Percentiles rank a stretch among this genome's conserved stretches.
Conservation (phyloP, 805 yeast species). For the Candida caryicola region DNA sequence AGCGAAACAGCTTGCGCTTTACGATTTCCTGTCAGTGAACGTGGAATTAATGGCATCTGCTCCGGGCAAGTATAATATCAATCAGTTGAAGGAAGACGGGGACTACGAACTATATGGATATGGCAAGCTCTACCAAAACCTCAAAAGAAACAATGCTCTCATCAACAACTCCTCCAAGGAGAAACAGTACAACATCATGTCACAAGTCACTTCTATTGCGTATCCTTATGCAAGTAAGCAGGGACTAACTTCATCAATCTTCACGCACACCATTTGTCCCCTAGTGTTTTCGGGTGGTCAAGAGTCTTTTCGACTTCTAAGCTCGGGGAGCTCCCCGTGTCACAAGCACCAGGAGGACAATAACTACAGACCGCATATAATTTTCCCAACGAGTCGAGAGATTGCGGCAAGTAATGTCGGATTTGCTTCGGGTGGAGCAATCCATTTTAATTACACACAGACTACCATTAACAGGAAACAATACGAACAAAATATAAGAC, state of each 20-base stretch:
- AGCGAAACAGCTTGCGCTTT: conserved; percentile 24
- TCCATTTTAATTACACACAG: conserved; percentile 42
- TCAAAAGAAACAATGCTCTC: conserved; percentile 33
- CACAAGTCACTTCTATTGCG: conserved; percentile 51
- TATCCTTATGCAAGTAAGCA: conserved; percentile 34
- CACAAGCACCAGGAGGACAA: conserved; percentile 19
- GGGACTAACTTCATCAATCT: conserved; percentile 35
- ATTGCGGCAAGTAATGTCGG: conserved; percentile 44
- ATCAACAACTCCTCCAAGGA: conserved; percentile 10
- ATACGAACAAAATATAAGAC: conserved; percentile 37
- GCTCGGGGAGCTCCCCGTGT: conserved; percentile 24
- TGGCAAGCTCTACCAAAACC: conserved; percentile 43
- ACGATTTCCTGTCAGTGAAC: conserved; percentile 46
- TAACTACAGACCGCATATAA: conserved; percentile 33
- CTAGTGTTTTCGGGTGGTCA: conserved; percentile 31
- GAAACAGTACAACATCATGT: conserved; percentile 29
- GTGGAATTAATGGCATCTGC: conserved; percentile 57
- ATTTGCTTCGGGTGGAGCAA: conserved; percentile 46
- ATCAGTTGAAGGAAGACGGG: conserved; percentile 1
- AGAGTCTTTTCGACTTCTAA: conserved; percentile 18
- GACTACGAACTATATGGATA: conserved; percentile 43
- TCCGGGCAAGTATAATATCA: conserved; percentile 40
- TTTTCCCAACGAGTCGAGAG: conserved; percentile 46
- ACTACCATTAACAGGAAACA: conserved; percentile 30
- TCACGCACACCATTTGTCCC: conserved; percentile 49